Conservation (phyloP, 2,329 filamentous ascomycete species). For the Aspergillus intermedius region DNA sequence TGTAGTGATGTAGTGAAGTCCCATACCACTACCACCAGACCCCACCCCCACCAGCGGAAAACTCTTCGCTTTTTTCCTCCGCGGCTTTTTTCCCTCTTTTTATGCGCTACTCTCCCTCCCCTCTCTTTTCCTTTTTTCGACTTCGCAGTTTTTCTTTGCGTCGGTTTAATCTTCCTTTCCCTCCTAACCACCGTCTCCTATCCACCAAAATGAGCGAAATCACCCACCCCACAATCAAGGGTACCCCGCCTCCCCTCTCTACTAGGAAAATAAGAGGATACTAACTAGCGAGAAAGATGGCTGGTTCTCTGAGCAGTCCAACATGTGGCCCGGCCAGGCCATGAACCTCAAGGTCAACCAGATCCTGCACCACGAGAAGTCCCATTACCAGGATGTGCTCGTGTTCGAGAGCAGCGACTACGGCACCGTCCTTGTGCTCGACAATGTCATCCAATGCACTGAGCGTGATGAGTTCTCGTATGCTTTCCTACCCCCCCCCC, state of each 20-base stretch:
- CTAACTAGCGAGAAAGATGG: conserved; percentile 61
- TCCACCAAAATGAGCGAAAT: conserved; percentile 59
- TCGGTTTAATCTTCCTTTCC: conserved; percentile 14
- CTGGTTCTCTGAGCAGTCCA: conserved; percentile 98
- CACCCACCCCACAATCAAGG: conserved; percentile 70
- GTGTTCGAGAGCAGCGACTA: conserved; percentile 98
- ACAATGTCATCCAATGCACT: conserved; percentile 98
- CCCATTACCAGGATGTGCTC: conserved; percentile 96
- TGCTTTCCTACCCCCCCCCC: conserved; percentile 14
- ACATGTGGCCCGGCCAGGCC: conserved; percentile 99
- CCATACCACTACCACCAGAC: not conserved
- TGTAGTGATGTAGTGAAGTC: too few species aligned
- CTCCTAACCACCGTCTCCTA: conserved; percentile 9
- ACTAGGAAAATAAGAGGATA: conserved; percentile 3
- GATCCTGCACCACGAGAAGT: conserved; percentile 98
- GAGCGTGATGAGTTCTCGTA: conserved; percentile 97
- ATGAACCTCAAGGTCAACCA: conserved; percentile 98
- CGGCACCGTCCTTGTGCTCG: conserved; percentile 90
- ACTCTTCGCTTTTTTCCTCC: conserved; percentile 8
- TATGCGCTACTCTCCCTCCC: conserved; percentile 6
- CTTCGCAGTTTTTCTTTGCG: conserved; percentile 15
- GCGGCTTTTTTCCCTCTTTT: conserved; percentile 8
- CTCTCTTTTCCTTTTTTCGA: conserved; percentile 16
- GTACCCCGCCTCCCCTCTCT: conserved; percentile 39
- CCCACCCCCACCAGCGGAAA: not conserved